Evolutionary conservation across 2,329 filamentous ascomycete genomes (phyloP).

Genomic region (Dothideomycetes sp.): DNA sequence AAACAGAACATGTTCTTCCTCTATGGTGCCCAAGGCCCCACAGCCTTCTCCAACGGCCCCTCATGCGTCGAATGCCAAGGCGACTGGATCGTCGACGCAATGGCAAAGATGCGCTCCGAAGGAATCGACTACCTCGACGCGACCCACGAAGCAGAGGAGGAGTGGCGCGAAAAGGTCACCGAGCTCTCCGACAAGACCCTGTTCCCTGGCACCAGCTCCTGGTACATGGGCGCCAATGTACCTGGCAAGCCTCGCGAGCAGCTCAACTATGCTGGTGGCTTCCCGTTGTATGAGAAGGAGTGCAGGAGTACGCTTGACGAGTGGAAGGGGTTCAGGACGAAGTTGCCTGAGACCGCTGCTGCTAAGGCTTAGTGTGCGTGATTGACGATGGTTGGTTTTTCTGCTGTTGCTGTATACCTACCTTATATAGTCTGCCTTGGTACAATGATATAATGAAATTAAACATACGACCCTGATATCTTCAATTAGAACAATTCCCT

Average conservation of each 20-base stretch:
- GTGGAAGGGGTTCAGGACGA: slow-evolving; percentile 17
- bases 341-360: not conserved
- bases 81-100: slow-evolving; percentile 33
- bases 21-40: slow-evolving; percentile 36
- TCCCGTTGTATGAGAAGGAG: slow-evolving; percentile 28
- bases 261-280: slow-evolving; percentile 32
- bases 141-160: slow-evolving; percentile 29
- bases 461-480: no score
- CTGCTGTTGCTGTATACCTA: no score
- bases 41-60: slow-evolving; percentile 35
- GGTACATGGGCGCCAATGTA: slow-evolving; percentile 36
- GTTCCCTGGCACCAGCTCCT: slow-evolving; percentile 28
- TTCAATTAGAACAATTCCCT: no score
- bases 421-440: no score
- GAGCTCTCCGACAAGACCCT: slow-evolving; percentile 30
- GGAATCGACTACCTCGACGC: slow-evolving; percentile 29
- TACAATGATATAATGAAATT: no score
- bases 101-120: slow-evolving; percentile 26
- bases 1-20: slow-evolving; percentile 22
- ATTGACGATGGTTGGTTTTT: no score
- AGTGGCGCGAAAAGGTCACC: slow-evolving; percentile 28
- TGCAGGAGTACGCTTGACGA: slow-evolving; percentile 26
- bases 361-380: not conserved
- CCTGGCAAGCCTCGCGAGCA: slow-evolving; percentile 35
- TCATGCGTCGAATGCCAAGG: slow-evolving; percentile 33